Base-by-base conservation (phyloP, 345 rosid genomes). In the Dimocarpus longan region DNA sequence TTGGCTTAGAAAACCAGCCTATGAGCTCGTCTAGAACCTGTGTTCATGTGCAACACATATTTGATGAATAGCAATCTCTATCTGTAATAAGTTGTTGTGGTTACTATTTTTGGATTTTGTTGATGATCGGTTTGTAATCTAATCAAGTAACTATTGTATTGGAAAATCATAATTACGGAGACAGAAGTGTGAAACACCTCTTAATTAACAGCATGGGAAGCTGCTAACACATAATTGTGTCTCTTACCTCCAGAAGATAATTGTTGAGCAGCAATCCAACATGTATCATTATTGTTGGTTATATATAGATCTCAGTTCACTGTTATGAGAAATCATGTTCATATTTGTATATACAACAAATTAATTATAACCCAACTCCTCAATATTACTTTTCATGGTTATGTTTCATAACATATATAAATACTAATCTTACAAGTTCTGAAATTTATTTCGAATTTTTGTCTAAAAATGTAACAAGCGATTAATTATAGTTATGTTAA, bases 181-280 rank as follows among this genome's bases (percentile, higher is more conserved):
- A 24, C 70, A 63, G 28, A 43, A 62, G 68, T 62, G 68, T 74
- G 56, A 74, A 60, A 74, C 77, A 62, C 42, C 46, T 8, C 40
- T 16, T 60, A 24, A 54, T 46, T 54, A 54, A 42, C 6, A 42
- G 32, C 26, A 57, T 56, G 3, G 57, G 42, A 62, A 64, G 64
- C 28, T 44, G 69, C 68, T 63, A 15, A 63, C 15, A 22, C 32
- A 44, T 74, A 63, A 74, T 74, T 74, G 6, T 63, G 69, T 63
- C 59, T 62, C 39, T 46, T 46, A 62, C 21, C 26, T 54, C 43
- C 64, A 16, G 15, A 28, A 52, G 66, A 24, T 54, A 4, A 70
- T 57, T 74, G 43, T 74, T 16, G 16, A 16, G 60, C 43, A 66
- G 37, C 46, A 65, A 65, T 66, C 71, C 6, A 50, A 50, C 78